Evolutionary conservation across 306 rosid genomes (phyloP).

Genomic region (Rubus parviflorus): DNA sequence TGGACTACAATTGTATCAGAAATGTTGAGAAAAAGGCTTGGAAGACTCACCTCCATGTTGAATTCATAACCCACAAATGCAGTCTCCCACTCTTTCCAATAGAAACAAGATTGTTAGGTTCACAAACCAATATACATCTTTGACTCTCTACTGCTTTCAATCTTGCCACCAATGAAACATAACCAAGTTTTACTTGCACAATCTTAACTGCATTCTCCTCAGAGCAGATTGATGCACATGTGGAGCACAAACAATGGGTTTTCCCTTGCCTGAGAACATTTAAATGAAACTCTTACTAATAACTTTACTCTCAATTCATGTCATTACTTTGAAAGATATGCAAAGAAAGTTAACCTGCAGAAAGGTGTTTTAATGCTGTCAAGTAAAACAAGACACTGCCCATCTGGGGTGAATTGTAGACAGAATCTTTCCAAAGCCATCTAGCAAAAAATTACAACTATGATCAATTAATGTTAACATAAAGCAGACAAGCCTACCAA

Average conservation of each 20-base stretch:
- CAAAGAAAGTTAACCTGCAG: conserved; percentile 68
- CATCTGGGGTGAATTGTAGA: conserved; percentile 73
- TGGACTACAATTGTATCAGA: not conserved
- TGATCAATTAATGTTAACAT: not conserved
- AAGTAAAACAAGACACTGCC: conserved; percentile 60
- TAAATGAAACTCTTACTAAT: conserved; percentile 20
- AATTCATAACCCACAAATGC: conserved; percentile 84
- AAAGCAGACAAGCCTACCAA: conserved; percentile 10
- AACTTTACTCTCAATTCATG: conserved; percentile 17
- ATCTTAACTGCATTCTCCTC: conserved; percentile 69
- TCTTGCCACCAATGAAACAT: conserved; percentile 60
- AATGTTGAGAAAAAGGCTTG: conserved; percentile 3
- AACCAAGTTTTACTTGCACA: conserved; percentile 70
- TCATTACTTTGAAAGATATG: conserved; percentile 25
- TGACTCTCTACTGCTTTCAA: conserved; percentile 51
- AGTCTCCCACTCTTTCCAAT: conserved; percentile 84
- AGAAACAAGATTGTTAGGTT: conserved; percentile 69
- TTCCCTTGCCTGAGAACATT: conserved; percentile 55
- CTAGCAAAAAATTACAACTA: conserved; percentile 37
- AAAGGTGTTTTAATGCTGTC: conserved; percentile 69
- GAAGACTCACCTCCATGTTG: conserved; percentile 73
- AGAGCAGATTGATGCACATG: conserved; percentile 55
- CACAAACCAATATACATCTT: conserved; percentile 64
- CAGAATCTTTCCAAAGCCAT: conserved; percentile 58
- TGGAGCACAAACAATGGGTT: conserved; percentile 63